Conservation (phyloP, 2,329 filamentous ascomycete genomes). For the Fusarium buxicola region DNA sequence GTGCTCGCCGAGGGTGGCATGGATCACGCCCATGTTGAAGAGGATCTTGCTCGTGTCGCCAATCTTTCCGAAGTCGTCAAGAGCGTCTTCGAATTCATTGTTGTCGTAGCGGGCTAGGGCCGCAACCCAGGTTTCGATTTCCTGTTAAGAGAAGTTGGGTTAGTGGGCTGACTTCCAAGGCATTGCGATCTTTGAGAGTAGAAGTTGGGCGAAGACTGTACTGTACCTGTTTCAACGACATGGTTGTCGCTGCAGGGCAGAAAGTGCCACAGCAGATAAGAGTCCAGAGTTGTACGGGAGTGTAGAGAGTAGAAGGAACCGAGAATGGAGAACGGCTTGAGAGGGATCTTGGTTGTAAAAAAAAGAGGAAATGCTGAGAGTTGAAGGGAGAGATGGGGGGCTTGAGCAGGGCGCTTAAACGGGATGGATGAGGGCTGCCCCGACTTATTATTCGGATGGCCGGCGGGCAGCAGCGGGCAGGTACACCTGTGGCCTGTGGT, state of each 20-base stretch:
- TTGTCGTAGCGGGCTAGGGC: conserved; percentile 94
- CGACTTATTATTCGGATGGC: conserved; percentile 46
- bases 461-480: conserved; percentile 33
- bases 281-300: conserved; percentile 3
- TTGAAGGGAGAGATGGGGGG: conserved; percentile 39
- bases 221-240: conserved; percentile 72
- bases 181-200: conserved; percentile 5
- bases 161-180: conserved; percentile 27
- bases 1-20: conserved; percentile 95
- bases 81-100: conserved; percentile 93
- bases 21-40: conserved; percentile 98
- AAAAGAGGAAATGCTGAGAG: conserved; percentile 30
- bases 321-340: conserved; percentile 19
- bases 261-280: conserved; percentile 34
- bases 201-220: conserved; percentile 39
- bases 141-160: conserved; percentile 63
- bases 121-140: conserved; percentile 98
- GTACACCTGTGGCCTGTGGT: conserved; percentile 33
- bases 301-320: conserved; percentile 10
- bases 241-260: conserved; percentile 51
- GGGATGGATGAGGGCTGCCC: conserved; percentile 40
- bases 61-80: conserved; percentile 86
- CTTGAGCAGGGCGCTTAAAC: conserved; percentile 42
- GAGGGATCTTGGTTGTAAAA: conserved; percentile 26
- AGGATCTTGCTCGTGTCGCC: conserved; percentile 97